Conservation (phyloP, 129 eudicot genomes). For the Tagetes erecta region DNA sequence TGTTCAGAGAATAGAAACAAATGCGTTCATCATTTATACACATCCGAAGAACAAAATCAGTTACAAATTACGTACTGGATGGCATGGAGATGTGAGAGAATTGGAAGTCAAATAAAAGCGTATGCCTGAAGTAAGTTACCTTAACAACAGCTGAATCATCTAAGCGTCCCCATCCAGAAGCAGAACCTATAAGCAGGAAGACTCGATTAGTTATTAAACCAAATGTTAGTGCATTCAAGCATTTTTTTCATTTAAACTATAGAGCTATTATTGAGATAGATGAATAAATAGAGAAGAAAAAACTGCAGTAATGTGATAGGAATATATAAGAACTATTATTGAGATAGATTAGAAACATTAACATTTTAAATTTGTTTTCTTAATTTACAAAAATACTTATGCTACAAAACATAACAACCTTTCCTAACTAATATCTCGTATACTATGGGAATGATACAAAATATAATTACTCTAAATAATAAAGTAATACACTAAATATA, state of each 20-base stretch:
- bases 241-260: neutral
- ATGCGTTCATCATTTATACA: neutral
- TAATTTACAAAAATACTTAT: no score
- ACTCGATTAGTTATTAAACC: neutral
- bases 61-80: neutral
- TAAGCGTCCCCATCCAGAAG: conserved; percentile 97
- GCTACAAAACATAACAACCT: no score
- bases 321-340: neutral
- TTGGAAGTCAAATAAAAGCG: neutral
- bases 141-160: conserved; percentile 99
- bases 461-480: no score
- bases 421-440: no score
- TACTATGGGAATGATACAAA: no score
- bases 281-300: conserved; percentile 4
- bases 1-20: conserved; percentile 29
- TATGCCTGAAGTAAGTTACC: conserved; percentile 51
- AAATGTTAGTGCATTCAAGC: neutral
- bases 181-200: conserved; percentile 67
- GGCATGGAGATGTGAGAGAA: conserved; percentile 6
- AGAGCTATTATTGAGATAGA: conserved; percentile 12
- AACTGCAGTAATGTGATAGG: neutral
- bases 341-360: no score
- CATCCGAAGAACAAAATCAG: neutral
- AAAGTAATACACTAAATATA: no score
- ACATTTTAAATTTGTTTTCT: no score